These are phyloP conservation scores for Globisporangium middletonii DNA, from an alignment of 352 stramenopile species.

Conservation along the genomic window DNA sequence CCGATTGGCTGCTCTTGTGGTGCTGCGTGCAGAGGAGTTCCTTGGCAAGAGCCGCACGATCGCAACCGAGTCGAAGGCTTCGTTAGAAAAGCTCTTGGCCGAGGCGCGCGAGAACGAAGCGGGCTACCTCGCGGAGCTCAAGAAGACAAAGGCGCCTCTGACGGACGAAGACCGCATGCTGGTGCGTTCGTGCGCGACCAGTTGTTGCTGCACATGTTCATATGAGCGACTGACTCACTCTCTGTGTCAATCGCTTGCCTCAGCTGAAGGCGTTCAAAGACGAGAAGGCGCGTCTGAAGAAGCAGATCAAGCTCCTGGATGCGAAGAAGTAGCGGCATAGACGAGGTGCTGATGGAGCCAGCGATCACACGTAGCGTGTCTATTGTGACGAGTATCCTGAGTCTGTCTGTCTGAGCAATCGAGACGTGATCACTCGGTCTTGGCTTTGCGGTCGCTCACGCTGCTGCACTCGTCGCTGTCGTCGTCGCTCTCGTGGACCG, in stretches of 20 bases:
- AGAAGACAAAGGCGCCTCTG: conserved; percentile 36
- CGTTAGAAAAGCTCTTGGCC: conserved; percentile 64
- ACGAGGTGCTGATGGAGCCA: not conserved
- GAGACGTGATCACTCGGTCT: conserved; percentile 30
- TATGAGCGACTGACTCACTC: not conserved
- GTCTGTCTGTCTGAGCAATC: not conserved
- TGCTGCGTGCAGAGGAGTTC: conserved; percentile 15
- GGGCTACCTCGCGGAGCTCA: conserved; percentile 72
- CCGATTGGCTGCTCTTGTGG: not conserved
- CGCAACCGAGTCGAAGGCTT: conserved; percentile 53
- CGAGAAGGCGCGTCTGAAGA: conserved; percentile 80
- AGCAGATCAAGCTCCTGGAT: conserved; percentile 78
- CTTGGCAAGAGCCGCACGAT: conserved; percentile 6
- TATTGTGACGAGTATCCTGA: not conserved
- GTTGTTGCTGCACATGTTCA: not conserved
- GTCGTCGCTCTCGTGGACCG: conserved; percentile 14
- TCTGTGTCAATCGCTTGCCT: not conserved
- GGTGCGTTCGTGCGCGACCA: conserved; percentile 21
- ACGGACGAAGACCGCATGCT: conserved; percentile 75
- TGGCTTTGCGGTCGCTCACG: conserved; percentile 17
- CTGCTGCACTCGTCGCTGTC: not conserved
- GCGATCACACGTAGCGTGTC: not conserved
- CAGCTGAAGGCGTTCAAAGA: conserved; percentile 82
- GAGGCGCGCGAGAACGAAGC: conserved; percentile 79
- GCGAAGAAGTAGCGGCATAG: conserved; percentile 31